Conservation (phyloP, 139 green algal species). For the Chlorella vulgaris region DNA sequence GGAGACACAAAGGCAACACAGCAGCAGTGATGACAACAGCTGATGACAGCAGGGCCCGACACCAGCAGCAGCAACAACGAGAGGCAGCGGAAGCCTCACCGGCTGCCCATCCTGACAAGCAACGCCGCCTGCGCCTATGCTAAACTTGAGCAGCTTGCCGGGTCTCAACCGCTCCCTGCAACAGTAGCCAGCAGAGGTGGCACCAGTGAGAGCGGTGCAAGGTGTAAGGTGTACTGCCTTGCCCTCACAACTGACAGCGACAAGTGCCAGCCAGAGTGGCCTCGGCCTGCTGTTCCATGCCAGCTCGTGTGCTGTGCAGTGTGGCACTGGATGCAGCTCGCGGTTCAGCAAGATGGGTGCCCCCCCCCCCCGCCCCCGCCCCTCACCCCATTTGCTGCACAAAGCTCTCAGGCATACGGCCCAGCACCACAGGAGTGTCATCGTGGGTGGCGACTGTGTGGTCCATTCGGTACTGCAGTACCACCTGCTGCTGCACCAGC, state of each 20-base stretch:
- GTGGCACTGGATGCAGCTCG: too few species aligned
- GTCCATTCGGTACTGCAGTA: constrained; percentile 63
- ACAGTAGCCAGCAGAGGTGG: not conserved
- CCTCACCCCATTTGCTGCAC: constrained; percentile 26
- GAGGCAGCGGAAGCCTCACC: not conserved
- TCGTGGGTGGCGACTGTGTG: constrained; percentile 74
- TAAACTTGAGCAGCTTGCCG: constrained; percentile 75
- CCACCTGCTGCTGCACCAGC: constrained; percentile 58
- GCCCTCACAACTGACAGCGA: not conserved
- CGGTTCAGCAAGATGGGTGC: not conserved
- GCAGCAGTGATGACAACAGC: not conserved
- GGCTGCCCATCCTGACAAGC: constrained; percentile 54
- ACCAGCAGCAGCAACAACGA: not conserved
- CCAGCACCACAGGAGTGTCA: constrained; percentile 78
- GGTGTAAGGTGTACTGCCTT: not conserved
- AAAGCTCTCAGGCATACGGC: constrained; percentile 55
- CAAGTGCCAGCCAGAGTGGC: too few species aligned
- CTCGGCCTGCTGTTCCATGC: too few species aligned
- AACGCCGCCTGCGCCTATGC: constrained; percentile 56
- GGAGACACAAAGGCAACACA: not conserved
- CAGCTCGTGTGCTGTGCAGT: too few species aligned
- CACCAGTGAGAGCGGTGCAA: not conserved
- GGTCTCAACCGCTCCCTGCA: constrained; percentile 38
- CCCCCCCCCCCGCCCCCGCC: too few species aligned
- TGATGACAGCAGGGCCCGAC: not conserved